These are phyloP conservation scores for Naganishia friedmannii DNA, from an alignment of 768 basidiomycete species.

Conservation along the genomic window DNA sequence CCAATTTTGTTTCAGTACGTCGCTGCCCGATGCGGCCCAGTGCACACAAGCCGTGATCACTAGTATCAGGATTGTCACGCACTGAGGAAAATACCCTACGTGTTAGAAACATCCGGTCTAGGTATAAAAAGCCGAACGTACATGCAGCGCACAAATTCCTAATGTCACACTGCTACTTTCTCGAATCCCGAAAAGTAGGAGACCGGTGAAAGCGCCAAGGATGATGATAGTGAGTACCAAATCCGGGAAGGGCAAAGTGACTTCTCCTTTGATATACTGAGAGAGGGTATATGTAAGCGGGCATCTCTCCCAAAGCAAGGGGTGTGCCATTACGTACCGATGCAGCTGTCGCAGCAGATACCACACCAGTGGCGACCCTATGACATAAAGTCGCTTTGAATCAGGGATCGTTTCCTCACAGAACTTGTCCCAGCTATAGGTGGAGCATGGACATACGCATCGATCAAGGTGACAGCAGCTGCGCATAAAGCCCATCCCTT, in stretches of 20 bases:
- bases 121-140: constrained; percentile 49
- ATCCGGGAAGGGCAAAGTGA: constrained; percentile 60
- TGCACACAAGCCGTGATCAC: constrained; percentile 58
- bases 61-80: constrained; percentile 61
- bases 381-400: background rate
- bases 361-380: constrained; percentile 62
- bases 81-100: constrained; percentile 49
- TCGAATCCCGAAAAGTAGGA: constrained; percentile 62
- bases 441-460: constrained; percentile 53
- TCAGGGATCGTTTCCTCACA: background rate
- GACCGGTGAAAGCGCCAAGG: constrained; percentile 58
- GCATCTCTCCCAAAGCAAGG: too few relatives aligned
- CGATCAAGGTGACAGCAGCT: constrained; percentile 67
- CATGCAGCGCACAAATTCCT: constrained; percentile 62
- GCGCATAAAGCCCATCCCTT: constrained; percentile 66
- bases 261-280: constrained; percentile 64
- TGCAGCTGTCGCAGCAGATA: constrained; percentile 70
- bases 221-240: constrained; percentile 61
- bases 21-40: constrained; percentile 59
- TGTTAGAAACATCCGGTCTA: background rate
- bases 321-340: constrained; percentile 37
- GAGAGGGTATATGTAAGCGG: background rate
- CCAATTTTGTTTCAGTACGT: constrained; percentile 63
- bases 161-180: constrained; percentile 66
- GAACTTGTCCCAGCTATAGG: background rate